Evolutionary conservation across 352 stramenopile genomes (phyloP).

Genomic region (Blastocystis sp.): DNA sequence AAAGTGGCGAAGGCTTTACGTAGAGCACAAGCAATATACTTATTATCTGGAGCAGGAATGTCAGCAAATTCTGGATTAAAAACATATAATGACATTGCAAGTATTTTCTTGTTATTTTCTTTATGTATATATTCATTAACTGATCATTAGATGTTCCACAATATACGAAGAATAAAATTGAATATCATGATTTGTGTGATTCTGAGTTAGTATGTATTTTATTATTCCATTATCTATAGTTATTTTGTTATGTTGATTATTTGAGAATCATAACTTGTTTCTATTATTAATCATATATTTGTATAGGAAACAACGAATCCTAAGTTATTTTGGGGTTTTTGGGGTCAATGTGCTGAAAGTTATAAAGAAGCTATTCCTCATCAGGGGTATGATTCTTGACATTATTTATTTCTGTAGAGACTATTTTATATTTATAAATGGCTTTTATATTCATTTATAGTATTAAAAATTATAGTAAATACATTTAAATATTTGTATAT

Average conservation of each 20-base stretch:
- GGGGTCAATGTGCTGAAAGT: slow-evolving; percentile 2
- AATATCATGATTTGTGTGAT: slow-evolving; percentile 33
- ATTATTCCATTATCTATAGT: not conserved
- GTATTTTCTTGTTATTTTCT: not conserved
- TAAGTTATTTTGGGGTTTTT: slow-evolving; percentile 26
- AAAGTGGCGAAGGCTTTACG: too few species aligned
- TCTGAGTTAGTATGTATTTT: not conserved
- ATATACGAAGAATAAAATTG: not conserved
- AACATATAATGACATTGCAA: slow-evolving; percentile 28
- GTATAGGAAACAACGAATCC: too few species aligned
- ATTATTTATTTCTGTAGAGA: too few species aligned
- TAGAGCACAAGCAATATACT: too few species aligned
- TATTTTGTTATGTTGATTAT: too few species aligned
- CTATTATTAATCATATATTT: too few species aligned
- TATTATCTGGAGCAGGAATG: slow-evolving; percentile 35
- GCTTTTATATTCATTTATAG: too few species aligned
- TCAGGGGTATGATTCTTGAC: slow-evolving; percentile 24
- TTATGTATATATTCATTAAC: not conserved
- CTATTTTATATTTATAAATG: too few species aligned
- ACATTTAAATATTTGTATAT: not conserved
- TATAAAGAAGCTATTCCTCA: slow-evolving; percentile 13
- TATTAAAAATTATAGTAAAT: too few species aligned
- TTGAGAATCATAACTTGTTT: too few species aligned
- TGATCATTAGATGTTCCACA: not conserved
- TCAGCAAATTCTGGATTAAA: slow-evolving; percentile 30